Conservation (phyloP, 768 basidiomycete genomes). For the Hericium erinaceus region DNA sequence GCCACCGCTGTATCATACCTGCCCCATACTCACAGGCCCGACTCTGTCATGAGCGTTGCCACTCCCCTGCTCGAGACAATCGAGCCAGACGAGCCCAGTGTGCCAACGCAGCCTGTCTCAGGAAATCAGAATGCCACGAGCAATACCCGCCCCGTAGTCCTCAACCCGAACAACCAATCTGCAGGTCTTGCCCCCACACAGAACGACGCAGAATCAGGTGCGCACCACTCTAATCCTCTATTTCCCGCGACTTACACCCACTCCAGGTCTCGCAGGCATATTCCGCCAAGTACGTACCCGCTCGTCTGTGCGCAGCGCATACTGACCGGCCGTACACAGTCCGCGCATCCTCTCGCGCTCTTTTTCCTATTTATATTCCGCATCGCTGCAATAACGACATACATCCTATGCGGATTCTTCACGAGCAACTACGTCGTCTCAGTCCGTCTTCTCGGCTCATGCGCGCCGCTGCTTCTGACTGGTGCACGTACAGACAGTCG, state of each 20-base stretch:
- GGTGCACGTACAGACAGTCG: conserved; percentile 51
- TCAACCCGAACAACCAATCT: conserved; percentile 34
- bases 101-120: conserved; percentile 18
- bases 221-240: conserved; percentile 13
- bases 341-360: conserved; percentile 75
- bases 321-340: conserved; percentile 30
- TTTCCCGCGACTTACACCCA: neutral
- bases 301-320: neutral
- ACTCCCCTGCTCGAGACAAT: conserved; percentile 70
- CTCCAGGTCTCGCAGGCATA: conserved; percentile 60
- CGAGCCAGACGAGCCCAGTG: conserved; percentile 69
- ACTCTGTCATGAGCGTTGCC: conserved; percentile 41
- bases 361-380: conserved; percentile 87
- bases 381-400: conserved; percentile 79
- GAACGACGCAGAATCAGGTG: conserved; percentile 72
- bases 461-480: neutral
- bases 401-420: conserved; percentile 88
- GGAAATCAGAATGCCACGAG: conserved; percentile 24
- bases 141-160: conserved; percentile 38
- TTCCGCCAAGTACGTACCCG: conserved; percentile 52
- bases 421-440: conserved; percentile 89
- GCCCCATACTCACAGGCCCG: neutral
- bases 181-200: conserved; percentile 45
- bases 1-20: neutral
- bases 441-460: conserved; percentile 36